These are phyloP conservation scores for Neofusicoccum sp. DNA, from an alignment of 2,329 filamentous ascomycete species.

Conservation along the genomic window DNA sequence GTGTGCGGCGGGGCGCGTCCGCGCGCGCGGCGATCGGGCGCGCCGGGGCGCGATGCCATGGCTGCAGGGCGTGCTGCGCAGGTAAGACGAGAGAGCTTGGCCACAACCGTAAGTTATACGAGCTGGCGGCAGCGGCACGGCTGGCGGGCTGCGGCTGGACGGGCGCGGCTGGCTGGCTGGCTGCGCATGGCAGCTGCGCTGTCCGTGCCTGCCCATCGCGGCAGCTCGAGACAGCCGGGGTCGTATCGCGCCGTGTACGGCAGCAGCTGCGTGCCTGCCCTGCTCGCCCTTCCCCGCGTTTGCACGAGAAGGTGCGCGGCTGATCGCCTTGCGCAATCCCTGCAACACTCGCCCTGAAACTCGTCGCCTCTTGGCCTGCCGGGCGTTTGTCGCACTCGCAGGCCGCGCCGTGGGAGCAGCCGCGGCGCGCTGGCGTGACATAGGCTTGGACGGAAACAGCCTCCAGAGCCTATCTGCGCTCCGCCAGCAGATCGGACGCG, in stretches of 20 bases:
- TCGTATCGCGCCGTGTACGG: not conserved
- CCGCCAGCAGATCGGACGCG: not conserved
- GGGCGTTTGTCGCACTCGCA: constrained; percentile 1
- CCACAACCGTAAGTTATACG: constrained; percentile 1
- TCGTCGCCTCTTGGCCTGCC: not conserved
- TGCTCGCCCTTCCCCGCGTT: constrained; percentile 6
- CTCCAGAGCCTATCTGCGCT: not conserved
- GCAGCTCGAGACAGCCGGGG: constrained; percentile 11
- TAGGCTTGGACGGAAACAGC: not conserved
- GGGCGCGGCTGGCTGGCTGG: not conserved
- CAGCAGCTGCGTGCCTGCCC: not conserved
- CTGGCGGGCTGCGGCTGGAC: not conserved
- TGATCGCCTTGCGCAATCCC: not conserved
- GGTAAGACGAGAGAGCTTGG: constrained; percentile 10
- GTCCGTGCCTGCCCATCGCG: not conserved
- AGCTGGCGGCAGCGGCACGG: not conserved
- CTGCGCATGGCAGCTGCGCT: not conserved
- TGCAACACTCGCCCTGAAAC: constrained; percentile 12
- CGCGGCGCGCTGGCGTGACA: not conserved
- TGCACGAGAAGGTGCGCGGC: not conserved
- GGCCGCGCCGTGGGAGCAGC: too few relatives aligned
- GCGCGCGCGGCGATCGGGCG: constrained; percentile 1
- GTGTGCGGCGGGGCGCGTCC: not conserved
- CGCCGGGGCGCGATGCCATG: not conserved
- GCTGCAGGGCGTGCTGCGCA: not conserved